These are phyloP conservation scores for Poronia punctata DNA, from an alignment of 495 filamentous ascomycete species.

Conservation along the genomic window DNA sequence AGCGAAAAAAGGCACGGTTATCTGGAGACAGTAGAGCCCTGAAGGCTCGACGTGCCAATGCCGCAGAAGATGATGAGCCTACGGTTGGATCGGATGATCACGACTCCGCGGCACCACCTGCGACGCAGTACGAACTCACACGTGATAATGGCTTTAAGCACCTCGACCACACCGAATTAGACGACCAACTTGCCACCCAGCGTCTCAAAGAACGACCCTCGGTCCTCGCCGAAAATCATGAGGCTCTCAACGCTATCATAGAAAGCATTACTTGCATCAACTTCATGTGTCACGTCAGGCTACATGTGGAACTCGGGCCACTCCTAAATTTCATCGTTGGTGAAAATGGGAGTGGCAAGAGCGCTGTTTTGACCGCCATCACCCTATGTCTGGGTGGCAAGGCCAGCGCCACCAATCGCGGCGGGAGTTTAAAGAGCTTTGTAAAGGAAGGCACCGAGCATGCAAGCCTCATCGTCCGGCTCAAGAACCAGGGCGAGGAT, in stretches of 20 bases:
- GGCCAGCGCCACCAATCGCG: slow-evolving; percentile 89
- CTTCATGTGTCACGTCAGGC: slow-evolving; percentile 87
- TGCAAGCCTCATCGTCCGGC: slow-evolving; percentile 54
- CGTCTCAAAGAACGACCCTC: slow-evolving; percentile 51
- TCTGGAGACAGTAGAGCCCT: slow-evolving; percentile 23
- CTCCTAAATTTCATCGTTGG: slow-evolving; percentile 97
- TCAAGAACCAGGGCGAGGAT: slow-evolving; percentile 83
- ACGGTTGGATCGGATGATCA: slow-evolving; percentile 16
- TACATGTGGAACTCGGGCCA: slow-evolving; percentile 77
- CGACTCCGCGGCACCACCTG: slow-evolving; percentile 25
- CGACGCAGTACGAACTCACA: slow-evolving; percentile 44
- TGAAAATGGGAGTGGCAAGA: slow-evolving; percentile 98
- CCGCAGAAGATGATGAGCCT: slow-evolving; percentile 22
- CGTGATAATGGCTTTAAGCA: slow-evolving; percentile 48
- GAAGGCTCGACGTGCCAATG: slow-evolving; percentile 16
- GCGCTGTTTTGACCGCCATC: slow-evolving; percentile 89
- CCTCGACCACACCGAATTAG: slow-evolving; percentile 46
- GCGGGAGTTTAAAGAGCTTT: slow-evolving; percentile 83
- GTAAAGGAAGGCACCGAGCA: slow-evolving; percentile 81
- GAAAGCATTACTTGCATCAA: slow-evolving; percentile 79
- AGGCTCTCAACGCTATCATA: slow-evolving; percentile 78
- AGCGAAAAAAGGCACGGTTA: slow-evolving; percentile 40
- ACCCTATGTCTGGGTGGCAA: slow-evolving; percentile 92
- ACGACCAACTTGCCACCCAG: slow-evolving; percentile 67
- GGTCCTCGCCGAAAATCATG: slow-evolving; percentile 55